A percentile compares a stretch with the other conserved stretches of the same genome.
Conservation (phyloP, 2,329 filamentous ascomycete species). For the Calycina marina region DNA sequence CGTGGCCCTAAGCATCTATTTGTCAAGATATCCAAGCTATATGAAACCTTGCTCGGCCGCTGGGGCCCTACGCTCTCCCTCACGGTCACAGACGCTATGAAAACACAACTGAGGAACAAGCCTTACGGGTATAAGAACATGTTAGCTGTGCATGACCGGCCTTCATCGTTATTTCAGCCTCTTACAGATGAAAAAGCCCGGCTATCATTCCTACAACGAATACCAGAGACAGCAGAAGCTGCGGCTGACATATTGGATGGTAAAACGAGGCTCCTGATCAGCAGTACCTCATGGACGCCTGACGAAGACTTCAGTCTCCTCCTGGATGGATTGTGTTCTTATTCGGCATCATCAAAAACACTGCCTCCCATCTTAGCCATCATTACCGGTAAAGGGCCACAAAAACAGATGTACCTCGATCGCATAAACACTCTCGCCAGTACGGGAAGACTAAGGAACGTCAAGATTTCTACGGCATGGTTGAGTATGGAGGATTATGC, state of each 20-base stretch:
- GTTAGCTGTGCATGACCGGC: slow-evolving; percentile 71
- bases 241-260: slow-evolving; percentile 43
- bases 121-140: slow-evolving; percentile 53
- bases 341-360: slow-evolving; percentile 38
- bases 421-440: slow-evolving; percentile 47
- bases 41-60: slow-evolving; percentile 60
- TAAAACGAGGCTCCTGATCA: slow-evolving; percentile 59
- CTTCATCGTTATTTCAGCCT: slow-evolving; percentile 69
- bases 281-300: slow-evolving; percentile 92
- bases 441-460: slow-evolving; percentile 48
- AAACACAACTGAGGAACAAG: slow-evolving; percentile 45
- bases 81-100: slow-evolving; percentile 84
- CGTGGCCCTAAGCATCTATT: slow-evolving; percentile 49
- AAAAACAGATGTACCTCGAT: slow-evolving; percentile 60
- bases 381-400: slow-evolving; percentile 88
- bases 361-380: slow-evolving; percentile 60
- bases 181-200: slow-evolving; percentile 30
- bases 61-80: slow-evolving; percentile 59
- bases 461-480: slow-evolving; percentile 71
- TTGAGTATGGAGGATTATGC: slow-evolving; percentile 77
- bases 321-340: slow-evolving; percentile 65
- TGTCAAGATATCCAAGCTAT: slow-evolving; percentile 61
- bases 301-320: slow-evolving; percentile 91
- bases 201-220: slow-evolving; percentile 46
- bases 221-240: slow-evolving; percentile 49